Base-by-base conservation (phyloP, 345 rosid genomes). In the Citrus reticulata region DNA sequence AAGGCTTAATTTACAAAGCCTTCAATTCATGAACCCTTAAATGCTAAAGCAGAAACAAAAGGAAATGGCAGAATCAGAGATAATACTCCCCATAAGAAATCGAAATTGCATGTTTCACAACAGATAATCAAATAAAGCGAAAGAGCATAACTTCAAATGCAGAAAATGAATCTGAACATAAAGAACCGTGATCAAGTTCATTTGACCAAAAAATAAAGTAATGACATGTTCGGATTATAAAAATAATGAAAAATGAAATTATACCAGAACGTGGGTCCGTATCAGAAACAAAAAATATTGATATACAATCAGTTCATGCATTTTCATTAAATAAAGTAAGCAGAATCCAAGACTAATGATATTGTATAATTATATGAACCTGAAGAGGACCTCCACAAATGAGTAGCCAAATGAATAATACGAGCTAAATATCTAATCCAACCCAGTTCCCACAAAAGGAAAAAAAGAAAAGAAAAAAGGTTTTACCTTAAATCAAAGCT, bases 331-430 rank as follows among this genome's bases (percentile, higher is more conserved):
- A 66, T 51, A 40, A 46, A 29, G 16, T 7, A 46, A 80, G n/a
- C 63, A 29, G 66, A 70, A 85, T 54, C 37, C 63, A 42, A 68
- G 20, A 79, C 73, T 17, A 14, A 27, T 46, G 16, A 46, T 46
- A 61, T 61, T 35, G 9, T 63, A 79, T 46, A 17, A 46, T 71
- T 61, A 22, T 24, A 73, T 59, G 68, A 60, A 70, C 81, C 66
- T 22, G 71, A 81, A 80, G 79, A 80, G 46, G 80, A 72, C 75
- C 66, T 72, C 77, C 72, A 73, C 73, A 78, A 78, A 63, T 77
- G 58, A 77, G 62, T 59, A 63, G 51, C 69, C 68, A 74, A 74
- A 73, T 32, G 17, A 19, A 49, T 32, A 40, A 65, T 63, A 68
- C 55, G 20, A 24, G 34, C 25, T 4, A 46, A 59, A 60, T 14